Percentiles rank a stretch among this genome's conserved stretches.
phyloP scores from a whole-genome alignment of 441 rosid genomes.

The Geranium incanum region DNA sequence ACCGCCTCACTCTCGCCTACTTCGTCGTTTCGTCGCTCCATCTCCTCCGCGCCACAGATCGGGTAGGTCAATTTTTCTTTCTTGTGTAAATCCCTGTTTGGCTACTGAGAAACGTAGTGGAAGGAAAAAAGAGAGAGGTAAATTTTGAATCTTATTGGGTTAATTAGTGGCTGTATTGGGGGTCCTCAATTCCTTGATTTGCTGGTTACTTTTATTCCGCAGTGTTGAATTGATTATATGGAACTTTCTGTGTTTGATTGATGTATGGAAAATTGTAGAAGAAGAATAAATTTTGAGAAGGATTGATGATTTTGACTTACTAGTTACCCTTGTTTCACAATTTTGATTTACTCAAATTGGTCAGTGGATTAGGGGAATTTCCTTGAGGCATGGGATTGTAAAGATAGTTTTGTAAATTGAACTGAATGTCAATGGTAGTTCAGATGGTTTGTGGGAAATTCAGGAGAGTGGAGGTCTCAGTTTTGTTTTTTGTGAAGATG shows the following conservation, averaged over 20 bases:
- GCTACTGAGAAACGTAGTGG: not conserved
- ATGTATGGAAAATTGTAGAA: not conserved
- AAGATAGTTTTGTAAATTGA: not conserved
- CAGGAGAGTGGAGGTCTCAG: not conserved
- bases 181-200: not conserved
- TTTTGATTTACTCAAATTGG: not conserved
- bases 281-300: not conserved
- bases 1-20: constrained; percentile 76
- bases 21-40: constrained; percentile 81
- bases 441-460: constrained; percentile 1
- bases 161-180: not conserved
- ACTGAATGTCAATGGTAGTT: not conserved
- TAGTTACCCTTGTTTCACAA: constrained; percentile 5
- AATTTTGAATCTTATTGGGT: not conserved
- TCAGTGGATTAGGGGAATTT: not conserved
- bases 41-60: constrained; percentile 56
- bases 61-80: constrained; percentile 27
- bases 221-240: not conserved
- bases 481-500: not conserved
- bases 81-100: not conserved
- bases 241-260: not conserved
- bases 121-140: not conserved
- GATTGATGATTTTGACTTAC: constrained; percentile 1
- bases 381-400: not conserved
- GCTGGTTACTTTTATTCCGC: not conserved